These are phyloP conservation scores for Penicillium alfredii DNA, from an alignment of 495 filamentous ascomycete genomes.

Conservation along the genomic window DNA sequence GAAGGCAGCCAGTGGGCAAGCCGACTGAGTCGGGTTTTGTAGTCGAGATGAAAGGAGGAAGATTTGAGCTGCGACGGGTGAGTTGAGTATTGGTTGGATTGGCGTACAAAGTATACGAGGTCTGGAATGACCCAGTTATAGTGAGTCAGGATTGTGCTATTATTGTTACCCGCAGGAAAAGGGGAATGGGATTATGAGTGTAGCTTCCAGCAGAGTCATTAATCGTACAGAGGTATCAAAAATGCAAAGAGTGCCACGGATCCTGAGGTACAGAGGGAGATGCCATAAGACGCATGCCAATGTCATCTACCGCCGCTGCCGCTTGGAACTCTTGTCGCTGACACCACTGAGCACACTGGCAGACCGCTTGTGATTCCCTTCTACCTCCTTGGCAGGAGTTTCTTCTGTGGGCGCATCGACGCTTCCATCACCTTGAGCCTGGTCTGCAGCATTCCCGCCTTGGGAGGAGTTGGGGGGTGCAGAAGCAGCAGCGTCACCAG, in stretches of 20 bases:
- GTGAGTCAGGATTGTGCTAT: neutral
- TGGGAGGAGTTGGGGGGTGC: no score
- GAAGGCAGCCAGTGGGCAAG: conserved; percentile 25
- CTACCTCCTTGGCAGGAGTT: conserved; percentile 18
- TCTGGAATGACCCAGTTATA: conserved; percentile 5
- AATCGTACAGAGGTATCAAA: conserved; percentile 37
- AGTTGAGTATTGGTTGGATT: neutral
- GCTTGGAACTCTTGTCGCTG: conserved; percentile 67
- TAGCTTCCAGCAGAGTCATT: conserved; percentile 21
- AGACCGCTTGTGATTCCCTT: conserved; percentile 58
- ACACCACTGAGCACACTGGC: conserved; percentile 64
- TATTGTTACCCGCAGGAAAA: conserved; percentile 12
- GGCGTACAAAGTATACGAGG: no score
- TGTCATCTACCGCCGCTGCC: conserved; percentile 66
- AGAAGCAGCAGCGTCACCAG: conserved; percentile 6
- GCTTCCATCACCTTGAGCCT: conserved; percentile 5
- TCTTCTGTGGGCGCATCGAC: conserved; percentile 11
- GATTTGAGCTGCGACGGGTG: neutral
- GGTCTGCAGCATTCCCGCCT: conserved; percentile 11
- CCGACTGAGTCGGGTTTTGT: conserved; percentile 17
- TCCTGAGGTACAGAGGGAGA: no score
- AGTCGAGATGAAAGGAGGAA: conserved; percentile 3
- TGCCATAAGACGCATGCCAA: no score
- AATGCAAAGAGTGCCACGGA: conserved; percentile 5
- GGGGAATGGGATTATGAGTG: conserved; percentile 11